Base-by-base conservation (phyloP, 192 early-diverging fungal genomes). In the Rhizophagus clarus region DNA sequence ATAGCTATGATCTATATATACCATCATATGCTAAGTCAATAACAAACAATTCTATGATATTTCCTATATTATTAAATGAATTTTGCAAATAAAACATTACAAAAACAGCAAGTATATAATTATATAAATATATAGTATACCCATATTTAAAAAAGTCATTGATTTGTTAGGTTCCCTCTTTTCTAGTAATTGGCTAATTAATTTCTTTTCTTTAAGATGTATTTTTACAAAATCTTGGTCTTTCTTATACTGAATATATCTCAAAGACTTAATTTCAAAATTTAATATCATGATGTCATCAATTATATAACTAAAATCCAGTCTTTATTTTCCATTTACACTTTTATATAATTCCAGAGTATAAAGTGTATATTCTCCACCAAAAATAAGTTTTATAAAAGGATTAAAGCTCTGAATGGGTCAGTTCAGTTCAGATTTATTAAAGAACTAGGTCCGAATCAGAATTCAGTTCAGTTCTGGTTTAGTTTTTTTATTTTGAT, bases 271-370 rank as follows among this genome's bases (percentile, higher is more conserved):
- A 9, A 80, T 80, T 37, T 80, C 70, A 1, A 70, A 73, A 74
- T 80, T 80, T 73, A 80, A 74, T 60, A 80, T 22, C 17, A 17
- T 32, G 24, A 73, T 80, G 20, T 80, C 37, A 72, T 80, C 61
- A 61, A 80, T 26, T 62, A 80, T 4, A 40, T 51, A 73, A 29
- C 69, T 40, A 42, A 80, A 72, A 3, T 80, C 79, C 1, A 70
- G 79, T 4, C 79, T 40, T 80, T 80, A 1, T 49, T 32, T 80
- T 32, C 3, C 70, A 26, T 31, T 32, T 71, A 73, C 34, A 15
- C 24, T 63, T n/a, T 60, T 22, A 61, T 80, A 73, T 14, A 80
- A 60, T 62, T 49, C 32, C 29, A 80, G 49, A 24, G 11, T 60
- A 31, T 80, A 80, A 22, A 31, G 69, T 72, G 1, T 80, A 28